phyloP scores from a whole-genome alignment of 2,329 filamentous ascomycete genomes.

The Colletotrichum endophyticum region DNA sequence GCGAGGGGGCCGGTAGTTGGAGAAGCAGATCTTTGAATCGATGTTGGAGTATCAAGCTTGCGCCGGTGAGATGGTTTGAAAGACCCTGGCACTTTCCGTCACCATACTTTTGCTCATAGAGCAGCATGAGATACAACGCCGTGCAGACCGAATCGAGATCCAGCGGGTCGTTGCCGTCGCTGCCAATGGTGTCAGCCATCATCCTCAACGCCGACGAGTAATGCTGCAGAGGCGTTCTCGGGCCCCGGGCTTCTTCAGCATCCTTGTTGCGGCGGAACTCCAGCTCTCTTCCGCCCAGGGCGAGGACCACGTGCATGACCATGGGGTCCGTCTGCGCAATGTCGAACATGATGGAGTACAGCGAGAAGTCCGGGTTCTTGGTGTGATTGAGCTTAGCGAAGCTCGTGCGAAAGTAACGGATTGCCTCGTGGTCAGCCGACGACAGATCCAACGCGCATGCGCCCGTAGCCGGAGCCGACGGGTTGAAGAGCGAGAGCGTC shows the following conservation, averaged over 20 bases:
- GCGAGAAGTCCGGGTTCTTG: conserved; percentile 38
- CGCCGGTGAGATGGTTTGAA: conserved; percentile 35
- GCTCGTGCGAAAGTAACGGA: conserved; percentile 38
- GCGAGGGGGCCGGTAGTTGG: conserved; percentile 9
- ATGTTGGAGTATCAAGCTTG: conserved; percentile 33
- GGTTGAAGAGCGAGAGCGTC: not conserved
- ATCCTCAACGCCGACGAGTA: conserved; percentile 34
- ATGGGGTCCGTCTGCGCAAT: conserved; percentile 35
- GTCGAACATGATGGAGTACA: conserved; percentile 38
- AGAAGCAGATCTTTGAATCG: conserved; percentile 21
- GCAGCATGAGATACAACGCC: conserved; percentile 37
- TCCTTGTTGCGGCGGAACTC: conserved; percentile 26
- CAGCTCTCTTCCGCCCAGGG: conserved; percentile 34
- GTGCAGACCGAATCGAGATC: conserved; percentile 35
- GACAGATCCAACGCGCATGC: conserved; percentile 29
- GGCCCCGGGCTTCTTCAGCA: not conserved
- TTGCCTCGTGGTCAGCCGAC: conserved; percentile 36
- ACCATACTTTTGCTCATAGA: conserved; percentile 43
- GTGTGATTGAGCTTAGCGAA: conserved; percentile 39
- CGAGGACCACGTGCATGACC: conserved; percentile 40
- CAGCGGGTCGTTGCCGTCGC: conserved; percentile 21
- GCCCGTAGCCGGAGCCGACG: conserved; percentile 19
- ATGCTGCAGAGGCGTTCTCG: conserved; percentile 27
- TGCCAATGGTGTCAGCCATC: conserved; percentile 32
- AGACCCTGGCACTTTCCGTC: conserved; percentile 33